Conservation (phyloP, 164 flowering plant species). For the Chloranthus sessilifolius region DNA sequence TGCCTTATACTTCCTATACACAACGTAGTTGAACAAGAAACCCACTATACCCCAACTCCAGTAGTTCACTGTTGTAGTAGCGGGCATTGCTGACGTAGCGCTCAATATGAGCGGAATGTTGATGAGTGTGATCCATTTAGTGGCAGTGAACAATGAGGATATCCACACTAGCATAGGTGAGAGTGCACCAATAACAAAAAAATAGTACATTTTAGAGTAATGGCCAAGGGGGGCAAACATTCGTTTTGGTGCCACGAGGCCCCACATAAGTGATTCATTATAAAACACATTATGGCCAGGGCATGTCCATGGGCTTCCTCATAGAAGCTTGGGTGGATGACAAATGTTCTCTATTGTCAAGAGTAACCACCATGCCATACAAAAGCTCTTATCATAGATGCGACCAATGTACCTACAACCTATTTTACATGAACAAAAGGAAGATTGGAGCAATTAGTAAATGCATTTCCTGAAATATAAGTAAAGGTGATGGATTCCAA, state of each 20-base stretch:
- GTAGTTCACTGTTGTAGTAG: constrained; percentile 47
- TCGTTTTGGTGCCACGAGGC: constrained; percentile 37
- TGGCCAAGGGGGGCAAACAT: constrained; percentile 36
- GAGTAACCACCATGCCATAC: constrained; percentile 61
- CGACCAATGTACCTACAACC: constrained; percentile 51
- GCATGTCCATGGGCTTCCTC: constrained; percentile 55
- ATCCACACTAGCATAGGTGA: constrained; percentile 48
- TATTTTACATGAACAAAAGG: constrained; percentile 55
- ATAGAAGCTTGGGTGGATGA: constrained; percentile 23
- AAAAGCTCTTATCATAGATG: constrained; percentile 34
- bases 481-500: too few species aligned
- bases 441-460: too few species aligned
- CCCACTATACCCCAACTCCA: constrained; percentile 49
- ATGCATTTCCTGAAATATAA: too few species aligned
- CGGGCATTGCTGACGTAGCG: constrained; percentile 36
- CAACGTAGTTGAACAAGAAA: constrained; percentile 39
- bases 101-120: constrained; percentile 56
- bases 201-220: constrained; percentile 32
- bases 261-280: constrained; percentile 49
- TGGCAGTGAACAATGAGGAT: constrained; percentile 32
- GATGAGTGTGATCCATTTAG: constrained; percentile 47
- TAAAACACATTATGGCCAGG: constrained; percentile 43
- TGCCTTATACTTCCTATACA: constrained; percentile 36
- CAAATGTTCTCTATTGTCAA: constrained; percentile 37
- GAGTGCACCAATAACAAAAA: constrained; percentile 37